Conservation (phyloP, 176 grass and related monocot species). For the Melocanna baccifera region DNA sequence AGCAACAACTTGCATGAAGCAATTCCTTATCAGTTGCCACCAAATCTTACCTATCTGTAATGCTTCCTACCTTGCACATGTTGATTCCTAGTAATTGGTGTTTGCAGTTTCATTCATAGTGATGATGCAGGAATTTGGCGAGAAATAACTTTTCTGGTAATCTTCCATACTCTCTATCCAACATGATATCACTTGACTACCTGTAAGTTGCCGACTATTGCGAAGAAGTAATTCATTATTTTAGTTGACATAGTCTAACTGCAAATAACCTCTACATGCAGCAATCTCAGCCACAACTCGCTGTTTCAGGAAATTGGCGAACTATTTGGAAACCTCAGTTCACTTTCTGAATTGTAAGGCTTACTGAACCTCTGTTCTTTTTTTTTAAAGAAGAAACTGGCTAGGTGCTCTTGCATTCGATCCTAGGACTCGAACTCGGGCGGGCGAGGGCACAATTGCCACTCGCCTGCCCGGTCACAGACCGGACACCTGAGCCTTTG, state of each 20-base stretch:
- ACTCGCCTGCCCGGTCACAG: not conserved
- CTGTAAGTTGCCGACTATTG: constrained; percentile 54
- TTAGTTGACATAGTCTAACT: constrained; percentile 18
- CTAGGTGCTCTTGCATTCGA: not conserved
- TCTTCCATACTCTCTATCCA: constrained; percentile 80
- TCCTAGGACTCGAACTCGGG: not conserved
- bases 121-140: constrained; percentile 67
- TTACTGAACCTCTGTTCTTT: not conserved
- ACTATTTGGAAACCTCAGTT: constrained; percentile 67
- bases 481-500: not conserved
- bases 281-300: constrained; percentile 89
- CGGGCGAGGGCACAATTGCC: not conserved
- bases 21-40: constrained; percentile 85
- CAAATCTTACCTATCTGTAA: constrained; percentile 89
- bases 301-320: constrained; percentile 78
- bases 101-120: constrained; percentile 25
- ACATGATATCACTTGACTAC: constrained; percentile 69
- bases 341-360: constrained; percentile 79
- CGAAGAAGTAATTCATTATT: constrained; percentile 10
- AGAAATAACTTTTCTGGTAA: constrained; percentile 66
- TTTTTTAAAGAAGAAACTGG: not conserved
- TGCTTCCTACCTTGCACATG: constrained; percentile 24
- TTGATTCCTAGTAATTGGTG: constrained; percentile 15
- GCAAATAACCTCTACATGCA: constrained; percentile 40
- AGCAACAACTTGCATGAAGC: constrained; percentile 69